Conservation (phyloP, 495 filamentous ascomycete species). For the Lophiotrema nucula region DNA sequence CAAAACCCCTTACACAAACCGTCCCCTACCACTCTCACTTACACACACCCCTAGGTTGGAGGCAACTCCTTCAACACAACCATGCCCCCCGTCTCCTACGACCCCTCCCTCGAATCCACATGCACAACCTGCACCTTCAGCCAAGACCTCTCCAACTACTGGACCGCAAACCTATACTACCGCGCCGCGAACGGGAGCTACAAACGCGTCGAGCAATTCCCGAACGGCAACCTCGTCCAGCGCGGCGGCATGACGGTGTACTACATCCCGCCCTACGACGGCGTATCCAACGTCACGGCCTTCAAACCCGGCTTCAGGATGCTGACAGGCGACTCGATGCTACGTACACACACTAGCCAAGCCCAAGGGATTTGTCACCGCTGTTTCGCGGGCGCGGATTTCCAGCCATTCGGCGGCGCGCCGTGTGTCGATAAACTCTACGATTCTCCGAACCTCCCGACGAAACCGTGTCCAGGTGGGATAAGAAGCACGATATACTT, state of each 20-base stretch:
- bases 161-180: conserved; percentile 28
- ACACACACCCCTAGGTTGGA: too few species aligned
- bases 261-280: conserved; percentile 32
- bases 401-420: neutral
- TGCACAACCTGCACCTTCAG: conserved; percentile 31
- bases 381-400: neutral
- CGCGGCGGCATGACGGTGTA: conserved; percentile 30
- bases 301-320: conserved; percentile 32
- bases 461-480: conserved; percentile 47
- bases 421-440: neutral
- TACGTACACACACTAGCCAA: conserved; percentile 14
- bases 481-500: conserved; percentile 20
- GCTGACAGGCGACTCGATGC: conserved; percentile 26
- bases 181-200: conserved; percentile 21
- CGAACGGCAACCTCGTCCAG: conserved; percentile 18
- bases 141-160: conserved; percentile 29
- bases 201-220: conserved; percentile 26
- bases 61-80: conserved; percentile 21
- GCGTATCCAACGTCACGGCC: conserved; percentile 26
- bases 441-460: conserved; percentile 11
- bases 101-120: conserved; percentile 6
- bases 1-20: too few species aligned
- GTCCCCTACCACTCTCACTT: too few species aligned
- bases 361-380: neutral
- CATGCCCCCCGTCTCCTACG: conserved; percentile 25